Conservation (phyloP, 257 asterid genomes). For the Penstemon davidsonii region DNA sequence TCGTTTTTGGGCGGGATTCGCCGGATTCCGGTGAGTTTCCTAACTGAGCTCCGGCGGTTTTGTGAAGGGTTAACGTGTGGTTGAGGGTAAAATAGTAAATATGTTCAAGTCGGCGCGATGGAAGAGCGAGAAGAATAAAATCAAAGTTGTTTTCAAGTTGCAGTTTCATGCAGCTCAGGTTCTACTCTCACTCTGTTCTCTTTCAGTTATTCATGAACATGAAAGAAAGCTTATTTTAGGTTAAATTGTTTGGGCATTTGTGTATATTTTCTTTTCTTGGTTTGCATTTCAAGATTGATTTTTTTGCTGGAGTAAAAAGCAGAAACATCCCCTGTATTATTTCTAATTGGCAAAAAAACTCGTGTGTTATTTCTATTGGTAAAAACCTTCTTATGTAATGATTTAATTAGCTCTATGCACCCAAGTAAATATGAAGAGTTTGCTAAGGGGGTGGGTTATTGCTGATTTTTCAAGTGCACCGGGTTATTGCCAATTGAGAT, state of each 20-base stretch:
- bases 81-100: slow-evolving; percentile 40
- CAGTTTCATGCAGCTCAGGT: slow-evolving; percentile 98
- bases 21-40: slow-evolving; percentile 75
- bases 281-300: slow-evolving; percentile 22
- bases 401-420: too few species aligned
- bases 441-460: too few species aligned
- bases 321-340: not conserved
- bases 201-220: not conserved
- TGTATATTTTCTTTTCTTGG: slow-evolving; percentile 5
- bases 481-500: too few species aligned
- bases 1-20: slow-evolving; percentile 43
- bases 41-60: slow-evolving; percentile 58
- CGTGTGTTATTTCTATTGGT: too few species aligned
- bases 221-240: too few species aligned
- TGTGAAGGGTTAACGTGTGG: not conserved
- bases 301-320: not conserved
- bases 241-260: not conserved
- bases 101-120: slow-evolving; percentile 91
- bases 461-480: too few species aligned
- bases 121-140: slow-evolving; percentile 92
- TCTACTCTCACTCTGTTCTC: slow-evolving; percentile 24
- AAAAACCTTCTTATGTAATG: too few species aligned
- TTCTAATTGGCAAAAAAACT: too few species aligned
- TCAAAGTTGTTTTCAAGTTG: slow-evolving; percentile 86
- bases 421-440: too few species aligned